Conservation (phyloP, 257 asterid species). For the Solanum pennellii region DNA sequence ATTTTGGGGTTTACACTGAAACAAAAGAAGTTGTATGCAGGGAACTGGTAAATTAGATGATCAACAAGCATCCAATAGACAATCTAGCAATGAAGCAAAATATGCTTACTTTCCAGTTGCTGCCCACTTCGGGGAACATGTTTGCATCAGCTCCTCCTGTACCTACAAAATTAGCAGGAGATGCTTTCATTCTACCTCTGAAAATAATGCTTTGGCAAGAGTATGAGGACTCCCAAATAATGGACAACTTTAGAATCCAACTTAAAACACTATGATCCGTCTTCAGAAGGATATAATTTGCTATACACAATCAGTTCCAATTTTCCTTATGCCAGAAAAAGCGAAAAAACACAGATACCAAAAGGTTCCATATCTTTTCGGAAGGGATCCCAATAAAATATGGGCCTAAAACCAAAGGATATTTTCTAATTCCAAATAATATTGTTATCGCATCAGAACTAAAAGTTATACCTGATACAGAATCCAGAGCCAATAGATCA, state of each 20-base stretch:
- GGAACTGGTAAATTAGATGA: background rate
- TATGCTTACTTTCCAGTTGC: conserved; percentile 65
- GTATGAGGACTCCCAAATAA: background rate
- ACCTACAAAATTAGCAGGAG: conserved; percentile 13
- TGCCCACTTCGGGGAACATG: conserved; percentile 72
- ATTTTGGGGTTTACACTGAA: background rate
- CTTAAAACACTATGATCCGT: background rate
- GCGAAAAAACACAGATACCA: background rate
- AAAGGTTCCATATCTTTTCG: background rate
- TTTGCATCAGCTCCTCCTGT: conserved; percentile 39
- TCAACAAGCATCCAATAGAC: background rate
- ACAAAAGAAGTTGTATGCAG: background rate
- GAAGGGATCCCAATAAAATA: background rate
- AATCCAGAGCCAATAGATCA: conserved; percentile 74
- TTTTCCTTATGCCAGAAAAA: background rate
- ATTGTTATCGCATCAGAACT: background rate
- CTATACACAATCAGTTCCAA: background rate
- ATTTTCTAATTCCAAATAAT: background rate
- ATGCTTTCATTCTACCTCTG: background rate
- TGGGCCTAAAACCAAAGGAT: background rate
- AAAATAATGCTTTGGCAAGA: background rate
- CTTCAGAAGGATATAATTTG: background rate
- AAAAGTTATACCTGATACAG: conserved; percentile 51
- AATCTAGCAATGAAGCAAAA: background rate
- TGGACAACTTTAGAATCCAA: background rate